These are phyloP conservation scores for Ilyonectria mors-panacis DNA, from an alignment of 2,329 filamentous ascomycete species.

Conservation along the genomic window DNA sequence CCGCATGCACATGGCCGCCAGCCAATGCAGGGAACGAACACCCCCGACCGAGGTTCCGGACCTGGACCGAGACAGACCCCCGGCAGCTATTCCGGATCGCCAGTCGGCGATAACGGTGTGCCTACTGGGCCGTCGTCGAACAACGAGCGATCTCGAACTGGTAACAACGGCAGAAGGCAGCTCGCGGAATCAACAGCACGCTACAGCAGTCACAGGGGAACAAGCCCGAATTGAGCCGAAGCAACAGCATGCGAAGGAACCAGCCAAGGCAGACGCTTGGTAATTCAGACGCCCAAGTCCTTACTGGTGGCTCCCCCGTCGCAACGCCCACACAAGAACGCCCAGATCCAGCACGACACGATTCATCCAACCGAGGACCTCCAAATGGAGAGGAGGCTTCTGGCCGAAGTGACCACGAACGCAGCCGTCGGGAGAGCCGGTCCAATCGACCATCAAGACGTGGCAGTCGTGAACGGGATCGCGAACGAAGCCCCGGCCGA, in stretches of 20 bases:
- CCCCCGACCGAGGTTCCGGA: constrained; percentile 49
- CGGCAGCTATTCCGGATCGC: constrained; percentile 41
- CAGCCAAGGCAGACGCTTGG: constrained; percentile 61
- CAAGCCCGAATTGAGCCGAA: constrained; percentile 55
- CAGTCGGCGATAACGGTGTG: constrained; percentile 48
- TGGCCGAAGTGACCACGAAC: constrained; percentile 58
- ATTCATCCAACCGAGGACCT: constrained; percentile 52
- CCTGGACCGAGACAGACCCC: constrained; percentile 45
- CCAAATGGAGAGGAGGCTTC: constrained; percentile 51
- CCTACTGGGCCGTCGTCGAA: constrained; percentile 56
- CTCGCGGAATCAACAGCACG: constrained; percentile 72
- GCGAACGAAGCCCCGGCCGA: constrained; percentile 64
- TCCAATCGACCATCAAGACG: constrained; percentile 61
- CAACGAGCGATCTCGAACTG: constrained; percentile 54
- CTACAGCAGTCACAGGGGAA: constrained; percentile 67
- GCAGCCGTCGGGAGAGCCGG: constrained; percentile 58
- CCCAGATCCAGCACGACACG: constrained; percentile 60
- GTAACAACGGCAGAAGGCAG: constrained; percentile 64
- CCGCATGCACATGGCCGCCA: constrained; percentile 50
- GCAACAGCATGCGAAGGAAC: constrained; percentile 53
- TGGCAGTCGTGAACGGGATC: constrained; percentile 65
- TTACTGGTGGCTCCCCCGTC: constrained; percentile 68
- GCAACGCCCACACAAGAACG: constrained; percentile 66
- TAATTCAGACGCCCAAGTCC: constrained; percentile 70
- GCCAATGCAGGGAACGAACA: constrained; percentile 49